A percentile compares a stretch with the other conserved stretches of the same genome.
phyloP scores from a whole-genome alignment of 495 filamentous ascomycete genomes.

The Annulohypoxylon nitens region DNA sequence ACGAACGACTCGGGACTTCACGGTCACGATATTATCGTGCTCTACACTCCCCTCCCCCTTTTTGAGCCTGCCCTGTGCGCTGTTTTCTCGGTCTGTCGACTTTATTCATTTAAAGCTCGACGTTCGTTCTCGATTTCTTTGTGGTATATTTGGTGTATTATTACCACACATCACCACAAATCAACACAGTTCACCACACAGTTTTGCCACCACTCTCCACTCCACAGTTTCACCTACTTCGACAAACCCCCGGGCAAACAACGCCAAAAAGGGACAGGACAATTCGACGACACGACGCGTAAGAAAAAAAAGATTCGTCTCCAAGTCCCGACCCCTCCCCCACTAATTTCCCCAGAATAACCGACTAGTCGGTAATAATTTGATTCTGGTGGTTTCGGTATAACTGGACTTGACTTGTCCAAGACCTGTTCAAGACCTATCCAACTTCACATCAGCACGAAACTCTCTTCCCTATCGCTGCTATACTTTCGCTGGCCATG shows the following conservation, averaged over 20 bases:
- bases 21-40: slow-evolving; percentile 35
- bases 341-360: slow-evolving; percentile 25
- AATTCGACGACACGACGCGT: slow-evolving; percentile 37
- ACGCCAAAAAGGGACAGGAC: slow-evolving; percentile 12
- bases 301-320: slow-evolving; percentile 24
- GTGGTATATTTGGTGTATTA: slow-evolving; percentile 12
- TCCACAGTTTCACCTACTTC: slow-evolving; percentile 31
- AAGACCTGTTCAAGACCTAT: background rate
- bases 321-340: slow-evolving; percentile 34
- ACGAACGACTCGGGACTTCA: slow-evolving; percentile 13
- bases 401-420: background rate
- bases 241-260: slow-evolving; percentile 17
- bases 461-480: background rate
- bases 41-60: slow-evolving; percentile 20
- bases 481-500: slow-evolving; percentile 33
- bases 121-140: slow-evolving; percentile 9
- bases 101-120: slow-evolving; percentile 21
- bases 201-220: slow-evolving; percentile 7
- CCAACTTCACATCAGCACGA: slow-evolving; percentile 3
- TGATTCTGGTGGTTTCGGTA: background rate
- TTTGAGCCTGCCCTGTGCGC: slow-evolving; percentile 7
- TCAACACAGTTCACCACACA: slow-evolving; percentile 8
- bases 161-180: slow-evolving; percentile 11
- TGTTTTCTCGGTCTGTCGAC: background rate
- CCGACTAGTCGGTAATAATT: slow-evolving; percentile 10